Percentiles rank a stretch among this genome's conserved stretches.
These are phyloP conservation scores for Tripterygium wilfordii DNA, from an alignment of 177 flowering plant species.

Conservation along the genomic window DNA sequence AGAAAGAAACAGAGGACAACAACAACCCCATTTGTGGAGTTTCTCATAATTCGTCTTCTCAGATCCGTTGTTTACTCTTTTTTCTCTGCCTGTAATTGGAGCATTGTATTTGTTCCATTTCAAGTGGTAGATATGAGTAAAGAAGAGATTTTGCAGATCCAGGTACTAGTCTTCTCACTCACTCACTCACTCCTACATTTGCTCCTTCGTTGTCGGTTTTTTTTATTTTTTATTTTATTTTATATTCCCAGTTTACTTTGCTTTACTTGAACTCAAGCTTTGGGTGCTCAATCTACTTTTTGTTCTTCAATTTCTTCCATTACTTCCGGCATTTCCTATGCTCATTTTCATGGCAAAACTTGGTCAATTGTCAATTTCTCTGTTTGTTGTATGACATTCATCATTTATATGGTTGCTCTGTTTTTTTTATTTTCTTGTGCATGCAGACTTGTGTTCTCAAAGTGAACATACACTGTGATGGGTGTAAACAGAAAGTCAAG, in stretches of 20 bases:
- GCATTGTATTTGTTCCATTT: conserved; percentile 1
- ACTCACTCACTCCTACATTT: not conserved
- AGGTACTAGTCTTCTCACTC: too few relatives aligned
- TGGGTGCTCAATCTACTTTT: too few relatives aligned
- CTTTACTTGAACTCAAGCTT: conserved; percentile 18
- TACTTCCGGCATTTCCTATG: too few relatives aligned
- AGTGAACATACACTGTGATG: conserved; percentile 98
- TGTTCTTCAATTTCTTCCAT: too few relatives aligned
- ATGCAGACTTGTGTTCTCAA: conserved; percentile 86
- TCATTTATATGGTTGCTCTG: not conserved
- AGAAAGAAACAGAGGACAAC: conserved; percentile 17
- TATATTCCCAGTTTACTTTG: too few relatives aligned
- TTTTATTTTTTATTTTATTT: too few relatives aligned
- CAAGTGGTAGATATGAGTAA: conserved; percentile 46
- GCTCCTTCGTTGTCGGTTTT: not conserved
- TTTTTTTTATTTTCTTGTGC: not conserved
- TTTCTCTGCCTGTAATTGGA: not conserved
- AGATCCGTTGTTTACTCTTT: conserved; percentile 21
- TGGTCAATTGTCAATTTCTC: too few relatives aligned
- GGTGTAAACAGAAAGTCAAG: conserved; percentile 94
- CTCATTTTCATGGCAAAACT: too few relatives aligned
- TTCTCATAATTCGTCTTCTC: conserved; percentile 16
- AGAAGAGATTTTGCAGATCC: conserved; percentile 87
- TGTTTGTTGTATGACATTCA: not conserved
- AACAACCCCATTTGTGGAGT: conserved; percentile 11